Conservation (phyloP, 192 early-diverging fungal genomes). For the Gryganskiella cystojenkinii region DNA sequence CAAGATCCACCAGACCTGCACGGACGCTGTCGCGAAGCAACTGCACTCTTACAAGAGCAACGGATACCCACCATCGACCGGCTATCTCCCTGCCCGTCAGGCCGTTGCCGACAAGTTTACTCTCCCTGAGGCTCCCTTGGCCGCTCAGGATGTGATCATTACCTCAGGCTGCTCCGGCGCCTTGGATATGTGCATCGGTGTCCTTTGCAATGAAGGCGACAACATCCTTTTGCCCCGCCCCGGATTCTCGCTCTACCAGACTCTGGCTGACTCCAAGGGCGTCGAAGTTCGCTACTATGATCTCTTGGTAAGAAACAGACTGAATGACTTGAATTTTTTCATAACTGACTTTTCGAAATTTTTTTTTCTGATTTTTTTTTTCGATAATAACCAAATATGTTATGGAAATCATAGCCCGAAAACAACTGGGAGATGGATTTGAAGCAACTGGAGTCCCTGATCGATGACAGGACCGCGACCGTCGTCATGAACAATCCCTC, state of each 20-base stretch:
- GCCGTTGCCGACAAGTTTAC: slow-evolving; percentile 81
- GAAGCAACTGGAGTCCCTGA: slow-evolving; percentile 79
- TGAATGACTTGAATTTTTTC: slow-evolving; percentile 18
- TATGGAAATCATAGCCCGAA: slow-evolving; percentile 79
- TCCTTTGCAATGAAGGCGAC: slow-evolving; percentile 79
- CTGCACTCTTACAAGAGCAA: slow-evolving; percentile 80
- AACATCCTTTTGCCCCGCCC: slow-evolving; percentile 90
- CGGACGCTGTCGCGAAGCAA: slow-evolving; percentile 78
- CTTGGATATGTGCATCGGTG: slow-evolving; percentile 76
- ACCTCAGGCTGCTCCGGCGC: slow-evolving; percentile 85
- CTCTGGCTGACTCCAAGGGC: slow-evolving; percentile 77
- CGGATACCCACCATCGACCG: slow-evolving; percentile 84
- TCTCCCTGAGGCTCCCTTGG: slow-evolving; percentile 74
- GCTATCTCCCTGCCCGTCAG: slow-evolving; percentile 72
- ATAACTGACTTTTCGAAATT: background rate
- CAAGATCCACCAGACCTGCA: slow-evolving; percentile 74
- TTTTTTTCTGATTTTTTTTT: slow-evolving; percentile 9
- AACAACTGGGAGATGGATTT: slow-evolving; percentile 89
- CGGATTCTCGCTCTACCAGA: slow-evolving; percentile 90
- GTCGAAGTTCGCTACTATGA: slow-evolving; percentile 86
- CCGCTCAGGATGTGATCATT: slow-evolving; percentile 81
- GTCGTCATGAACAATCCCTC: slow-evolving; percentile 93
- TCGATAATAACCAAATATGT: no score
- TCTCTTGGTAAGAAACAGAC: slow-evolving; percentile 74
- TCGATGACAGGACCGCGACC: slow-evolving; percentile 83